Base-by-base conservation (phyloP, 495 filamentous ascomycete species). In the Penicillium egyptiacum region DNA sequence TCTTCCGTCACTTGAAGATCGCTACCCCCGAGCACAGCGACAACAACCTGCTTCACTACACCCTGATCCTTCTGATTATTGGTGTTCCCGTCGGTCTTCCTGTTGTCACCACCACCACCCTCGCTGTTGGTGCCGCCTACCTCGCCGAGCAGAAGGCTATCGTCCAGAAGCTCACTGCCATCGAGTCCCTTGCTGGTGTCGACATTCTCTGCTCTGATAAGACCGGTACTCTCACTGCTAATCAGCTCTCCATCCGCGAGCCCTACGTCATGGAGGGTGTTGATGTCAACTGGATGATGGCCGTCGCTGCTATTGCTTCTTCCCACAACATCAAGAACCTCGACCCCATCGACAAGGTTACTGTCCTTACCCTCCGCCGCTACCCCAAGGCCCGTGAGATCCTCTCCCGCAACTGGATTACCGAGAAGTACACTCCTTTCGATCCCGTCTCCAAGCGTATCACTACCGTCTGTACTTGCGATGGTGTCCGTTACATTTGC, bases 221-320 rank as follows among this genome's bases (percentile, higher is more conserved):
- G 79, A 86, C 85, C 59, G 90, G 91, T 86, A 95, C 77, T 41
- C 81, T 89, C 63, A 88, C 86, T 61, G 86, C 86, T 58, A 89
- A 89, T 75, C 86, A 89, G 74, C 79, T 89, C 10, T 83, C 79
- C 66, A 89, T 88, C 69, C 85, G 86, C 72, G 86, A 88, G 69
- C 86, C 86, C 50, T 89, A 86, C 75, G 84, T 88, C 69, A 81
- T 84, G 56, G 86, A 88, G 74, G 86, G 86, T 70, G 81, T 87
- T 63, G 86, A 88, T 76, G 82, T 88, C 72, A 86, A 88, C 77
- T 89, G 86, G 86, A 88, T 88, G 85, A 88, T 89, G 85, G 85
- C 86, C 57, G 84, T 87, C 57, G 86, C 86, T 47, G 86, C 85
- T 58, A 81, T 89, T 51, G 86, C 86, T 56, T 89, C 86, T 43